Evolutionary conservation across 345 rosid genomes (phyloP).

Genomic region (Arabis alpina): DNA sequence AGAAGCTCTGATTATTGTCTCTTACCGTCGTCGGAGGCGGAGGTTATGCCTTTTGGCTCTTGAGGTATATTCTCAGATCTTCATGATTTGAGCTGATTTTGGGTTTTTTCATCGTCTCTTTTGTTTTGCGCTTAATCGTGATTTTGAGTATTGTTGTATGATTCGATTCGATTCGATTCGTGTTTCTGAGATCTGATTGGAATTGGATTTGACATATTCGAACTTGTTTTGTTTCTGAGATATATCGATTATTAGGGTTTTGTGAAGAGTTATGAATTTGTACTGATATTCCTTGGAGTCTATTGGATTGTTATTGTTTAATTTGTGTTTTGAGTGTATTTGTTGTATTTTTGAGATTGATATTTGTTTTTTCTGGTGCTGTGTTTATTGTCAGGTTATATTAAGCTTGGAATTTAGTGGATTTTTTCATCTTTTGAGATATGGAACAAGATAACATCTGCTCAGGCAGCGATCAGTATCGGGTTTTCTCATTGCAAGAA

Average conservation of each 20-base stretch:
- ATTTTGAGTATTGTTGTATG: neutral
- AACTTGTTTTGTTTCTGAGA: no score
- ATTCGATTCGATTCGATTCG: neutral
- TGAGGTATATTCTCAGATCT: slow-evolving; percentile 50
- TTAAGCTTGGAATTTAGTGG: slow-evolving; percentile 54
- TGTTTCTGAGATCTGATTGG: slow-evolving; percentile 19
- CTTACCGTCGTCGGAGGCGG: slow-evolving; percentile 84
- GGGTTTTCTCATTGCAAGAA: slow-evolving; percentile 74
- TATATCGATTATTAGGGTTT: neutral
- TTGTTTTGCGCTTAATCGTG: slow-evolving; percentile 11
- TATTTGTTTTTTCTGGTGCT: slow-evolving; percentile 4
- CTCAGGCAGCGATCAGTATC: slow-evolving; percentile 67
- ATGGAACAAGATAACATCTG: slow-evolving; percentile 69
- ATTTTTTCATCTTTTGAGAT: slow-evolving; percentile 51
- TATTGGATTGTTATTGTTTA: neutral
- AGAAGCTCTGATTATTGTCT: slow-evolving; percentile 67
- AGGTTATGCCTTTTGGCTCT: slow-evolving; percentile 70
- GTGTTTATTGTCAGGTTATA: slow-evolving; percentile 53
- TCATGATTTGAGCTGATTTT: neutral
- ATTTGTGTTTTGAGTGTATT: no score
- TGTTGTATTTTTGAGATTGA: neutral
- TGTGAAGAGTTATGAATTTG: neutral
- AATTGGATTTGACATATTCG: neutral
- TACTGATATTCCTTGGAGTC: slow-evolving; percentile 2
- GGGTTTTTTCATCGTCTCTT: neutral